Evolutionary conservation across 192 early-diverging fungal species (phyloP).

Genomic region (Backusella circina): DNA sequence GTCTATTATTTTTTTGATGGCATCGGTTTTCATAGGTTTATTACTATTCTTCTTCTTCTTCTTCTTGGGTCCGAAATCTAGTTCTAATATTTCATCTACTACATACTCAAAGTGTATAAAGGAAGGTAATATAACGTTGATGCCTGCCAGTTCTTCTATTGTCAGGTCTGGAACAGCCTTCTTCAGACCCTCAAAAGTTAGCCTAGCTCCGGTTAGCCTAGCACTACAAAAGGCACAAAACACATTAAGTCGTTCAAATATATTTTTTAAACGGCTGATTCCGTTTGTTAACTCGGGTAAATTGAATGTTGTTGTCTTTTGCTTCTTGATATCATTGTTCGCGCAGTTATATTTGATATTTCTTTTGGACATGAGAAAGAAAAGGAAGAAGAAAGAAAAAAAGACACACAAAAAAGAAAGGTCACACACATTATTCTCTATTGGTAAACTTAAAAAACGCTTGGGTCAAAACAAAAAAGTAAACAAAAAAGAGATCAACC

Average conservation of each 20-base stretch:
- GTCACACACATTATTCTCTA: background rate
- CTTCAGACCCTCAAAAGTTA: conserved; percentile 17
- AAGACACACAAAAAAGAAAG: background rate
- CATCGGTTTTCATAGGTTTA: background rate
- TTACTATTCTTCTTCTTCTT: background rate
- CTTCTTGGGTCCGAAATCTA: conserved; percentile 1
- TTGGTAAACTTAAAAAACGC: background rate
- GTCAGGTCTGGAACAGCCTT: conserved; percentile 11
- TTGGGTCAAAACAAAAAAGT: conserved; percentile 1
- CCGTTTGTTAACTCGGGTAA: background rate
- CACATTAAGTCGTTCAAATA: conserved; percentile 14
- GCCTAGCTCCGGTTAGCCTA: background rate
- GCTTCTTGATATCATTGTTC: background rate
- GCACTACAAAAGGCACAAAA: conserved; percentile 27
- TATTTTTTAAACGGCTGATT: background rate
- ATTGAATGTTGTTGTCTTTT: background rate
- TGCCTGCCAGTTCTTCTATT: conserved; percentile 21
- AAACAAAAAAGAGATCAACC: background rate
- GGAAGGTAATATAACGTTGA: conserved; percentile 21
- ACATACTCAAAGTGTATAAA: background rate
- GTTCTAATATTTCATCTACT: background rate
- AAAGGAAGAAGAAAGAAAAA: background rate
- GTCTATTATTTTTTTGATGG: background rate
- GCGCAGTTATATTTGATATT: background rate
- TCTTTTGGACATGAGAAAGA: conserved; percentile 10